phyloP scores from a whole-genome alignment of 2,329 filamentous ascomycete genomes.

The Aspergillus ochraceus region DNA sequence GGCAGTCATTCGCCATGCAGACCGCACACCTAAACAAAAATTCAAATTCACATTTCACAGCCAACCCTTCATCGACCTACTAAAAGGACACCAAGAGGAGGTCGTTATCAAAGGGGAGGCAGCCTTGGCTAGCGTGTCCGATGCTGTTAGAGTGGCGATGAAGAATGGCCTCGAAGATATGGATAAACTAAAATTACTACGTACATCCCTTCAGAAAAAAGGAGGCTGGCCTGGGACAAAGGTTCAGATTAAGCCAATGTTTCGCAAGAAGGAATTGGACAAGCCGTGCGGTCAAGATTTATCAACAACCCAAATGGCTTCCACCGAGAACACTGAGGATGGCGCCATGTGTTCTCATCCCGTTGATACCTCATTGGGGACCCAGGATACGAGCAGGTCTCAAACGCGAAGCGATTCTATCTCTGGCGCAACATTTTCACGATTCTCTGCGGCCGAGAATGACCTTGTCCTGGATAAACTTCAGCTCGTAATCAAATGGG shows the following conservation, averaged over 20 bases:
- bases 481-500: conserved; percentile 98
- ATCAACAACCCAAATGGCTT: conserved; percentile 17
- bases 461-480: conserved; percentile 92
- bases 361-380: conserved; percentile 23
- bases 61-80: conserved; percentile 88
- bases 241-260: conserved; percentile 99
- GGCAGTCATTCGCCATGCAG: conserved; percentile 91
- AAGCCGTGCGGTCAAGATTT: conserved; percentile 43
- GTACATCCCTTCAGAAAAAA: conserved; percentile 88
- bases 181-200: conserved; percentile 79
- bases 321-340: conserved; percentile 14
- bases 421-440: conserved; percentile 86
- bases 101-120: conserved; percentile 91
- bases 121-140: conserved; percentile 81
- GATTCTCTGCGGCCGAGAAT: conserved; percentile 90
- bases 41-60: conserved; percentile 99
- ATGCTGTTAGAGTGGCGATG: conserved; percentile 81
- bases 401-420: conserved; percentile 77
- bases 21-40: conserved; percentile 97
- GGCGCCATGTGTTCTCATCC: conserved; percentile 23
- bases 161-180: conserved; percentile 78
- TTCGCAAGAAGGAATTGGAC: conserved; percentile 78
- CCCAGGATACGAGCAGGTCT: conserved; percentile 43
- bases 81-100: conserved; percentile 95
- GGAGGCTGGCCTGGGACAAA: conserved; percentile 94